A percentile compares a stretch with the other conserved stretches of the same genome.
Conservation (phyloP, 192 early-diverging fungal genomes). For the Coemansia sp. region DNA sequence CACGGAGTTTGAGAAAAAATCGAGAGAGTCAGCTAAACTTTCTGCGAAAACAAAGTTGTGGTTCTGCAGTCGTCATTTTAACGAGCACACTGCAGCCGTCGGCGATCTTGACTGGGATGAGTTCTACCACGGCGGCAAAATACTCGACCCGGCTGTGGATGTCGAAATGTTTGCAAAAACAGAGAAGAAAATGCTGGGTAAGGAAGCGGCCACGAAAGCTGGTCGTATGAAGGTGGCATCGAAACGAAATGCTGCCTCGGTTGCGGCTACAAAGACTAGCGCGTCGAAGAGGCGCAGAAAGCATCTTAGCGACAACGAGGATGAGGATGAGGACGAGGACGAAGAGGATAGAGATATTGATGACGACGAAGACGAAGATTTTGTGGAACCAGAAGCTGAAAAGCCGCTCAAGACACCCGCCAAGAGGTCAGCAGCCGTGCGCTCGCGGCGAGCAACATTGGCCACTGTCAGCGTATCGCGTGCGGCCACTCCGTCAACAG, state of each 20-base stretch:
- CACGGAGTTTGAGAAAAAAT: background rate
- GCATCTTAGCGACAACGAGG: conserved; percentile 10
- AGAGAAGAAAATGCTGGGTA: conserved; percentile 17
- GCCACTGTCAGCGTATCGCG: background rate
- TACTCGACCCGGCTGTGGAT: conserved; percentile 19
- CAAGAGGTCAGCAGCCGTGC: conserved; percentile 3
- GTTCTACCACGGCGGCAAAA: conserved; percentile 19
- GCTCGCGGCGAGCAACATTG: conserved; percentile 5
- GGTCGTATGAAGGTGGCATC: conserved; percentile 21
- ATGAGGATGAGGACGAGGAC: conserved; percentile 12
- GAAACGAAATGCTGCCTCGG: background rate
- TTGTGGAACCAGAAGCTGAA: conserved; percentile 6
- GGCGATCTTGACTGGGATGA: conserved; percentile 48
- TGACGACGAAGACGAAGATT: conserved; percentile 4
- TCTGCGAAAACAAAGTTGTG: background rate
- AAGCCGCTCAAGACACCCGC: conserved; percentile 3
- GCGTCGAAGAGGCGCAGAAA: conserved; percentile 9
- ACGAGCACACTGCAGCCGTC: conserved; percentile 38
- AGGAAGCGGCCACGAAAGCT: conserved; percentile 12
- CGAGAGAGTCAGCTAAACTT: background rate
- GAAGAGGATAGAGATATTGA: conserved; percentile 10
- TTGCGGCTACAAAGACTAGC: background rate
- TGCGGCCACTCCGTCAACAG: conserved; percentile 6
- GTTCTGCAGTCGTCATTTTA: conserved; percentile 43
- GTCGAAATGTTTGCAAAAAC: conserved; percentile 24